Base-by-base conservation (phyloP, 371 early-diverging fungal species). In the Conidiobolus incongruus region DNA sequence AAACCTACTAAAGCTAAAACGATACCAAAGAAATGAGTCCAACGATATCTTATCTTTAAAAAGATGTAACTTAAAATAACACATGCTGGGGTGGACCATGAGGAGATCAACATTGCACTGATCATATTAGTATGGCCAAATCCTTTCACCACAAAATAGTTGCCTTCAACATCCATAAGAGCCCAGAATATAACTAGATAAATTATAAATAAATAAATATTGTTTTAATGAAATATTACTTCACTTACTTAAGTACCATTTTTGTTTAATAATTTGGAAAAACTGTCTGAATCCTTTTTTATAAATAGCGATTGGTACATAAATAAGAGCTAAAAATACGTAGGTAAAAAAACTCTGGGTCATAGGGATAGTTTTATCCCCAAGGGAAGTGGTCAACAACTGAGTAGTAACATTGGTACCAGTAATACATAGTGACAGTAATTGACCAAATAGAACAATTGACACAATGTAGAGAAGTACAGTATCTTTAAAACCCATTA, bases 121-220 rank as follows among this genome's bases (percentile, higher is more conserved):
- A 80, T 55, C 22, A 78, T 51, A 17, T 70, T 70, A 11, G 82
- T 81, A 49, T 78, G 77, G 40, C 54, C 58, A 49, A 65, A 81
- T 7, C 77, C 72, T 54, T 77, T 79, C 45, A 80, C 73, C 4
- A 75, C 65, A 54, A 81, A 69, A 48, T 71, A 81, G 45, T 81
- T 81, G 52, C 70, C 82, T 50, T 81, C 79, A 4, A 81, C 77
- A 52, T 81, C 82, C 15, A 72, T 64, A 12, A 71, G 44, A 0
- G 72, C 75, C 46, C 79, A 51, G 7, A 77, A 29, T 16, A 75
- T 49, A 50, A 77, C 60, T 53, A 51, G 19, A 1, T 32, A 28
- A 39, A n/a, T 26, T 22, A 37, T 17, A 26, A 12, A 32, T 22
- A 15, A 16, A 12, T 22, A 13, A n/a, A 3, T 16, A 2, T 21